Base-by-base conservation (phyloP, 495 filamentous ascomycete genomes). In the Penicillium argentinense region DNA sequence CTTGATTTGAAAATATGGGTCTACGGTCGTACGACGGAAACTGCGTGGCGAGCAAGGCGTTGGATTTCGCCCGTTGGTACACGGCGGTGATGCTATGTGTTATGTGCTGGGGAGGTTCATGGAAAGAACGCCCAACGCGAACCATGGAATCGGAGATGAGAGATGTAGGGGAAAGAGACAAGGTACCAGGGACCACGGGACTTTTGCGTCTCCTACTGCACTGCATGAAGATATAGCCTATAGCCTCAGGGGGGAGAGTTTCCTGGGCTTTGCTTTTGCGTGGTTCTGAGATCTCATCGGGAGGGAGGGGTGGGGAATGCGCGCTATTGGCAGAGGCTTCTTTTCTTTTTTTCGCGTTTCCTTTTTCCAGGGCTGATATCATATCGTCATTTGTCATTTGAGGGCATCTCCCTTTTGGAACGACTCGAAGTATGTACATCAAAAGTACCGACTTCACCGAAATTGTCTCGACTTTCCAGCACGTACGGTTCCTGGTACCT, bases 231-330 rank as follows among this genome's bases (percentile, higher is more conserved):
- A 9, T 9, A 36, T 36, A 36, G 14, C 33, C 33, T 9, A 36
- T 36, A 36, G 14, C 33, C 33, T 36, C 33, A 36, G 33, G 33
- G 33, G 33, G 12, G 21, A 36, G 17, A 22, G 16, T 36, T 12
- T 8, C 9, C 8, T 2, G 22, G 2, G 29, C 12, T n/a, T 47
- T 28, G 30, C 27, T 39, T 30, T 49, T 42, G 23, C 14, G 5
- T 22, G 24, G 14, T 41, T 45, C 41, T 51, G 36, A 42, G 41
- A 40, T 22, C 18, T 24, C 13, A n/a, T 21, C 28, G 19, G 48
- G 32, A 26, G 5, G 5, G 5, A 7, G 14, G 33, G 33, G 12
- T 21, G 33, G n/a, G 6, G 33, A n/a, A 8, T 18, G 5, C 16
- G 33, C 33, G 14, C 33, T 36, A 12, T 22, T 36, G 21, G 8